phyloP scores from a whole-genome alignment of 352 stramenopile genomes.

The Globisporangium perplexum region DNA sequence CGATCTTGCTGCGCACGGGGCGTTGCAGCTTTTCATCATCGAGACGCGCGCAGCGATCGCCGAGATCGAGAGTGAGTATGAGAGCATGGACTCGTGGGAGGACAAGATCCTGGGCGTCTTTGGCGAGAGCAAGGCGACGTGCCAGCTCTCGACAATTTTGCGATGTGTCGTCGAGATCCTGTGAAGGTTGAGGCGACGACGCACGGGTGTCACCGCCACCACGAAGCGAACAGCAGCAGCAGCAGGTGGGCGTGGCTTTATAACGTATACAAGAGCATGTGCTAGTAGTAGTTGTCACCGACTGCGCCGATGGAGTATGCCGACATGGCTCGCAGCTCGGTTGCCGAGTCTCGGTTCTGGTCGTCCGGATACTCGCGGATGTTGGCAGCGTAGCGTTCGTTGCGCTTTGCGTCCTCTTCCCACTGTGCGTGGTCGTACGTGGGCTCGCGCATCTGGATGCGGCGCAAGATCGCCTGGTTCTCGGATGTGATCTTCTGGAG shows the following conservation, averaged over 20 bases:
- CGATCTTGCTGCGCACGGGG: constrained; percentile 34
- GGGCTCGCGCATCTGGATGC: constrained; percentile 88
- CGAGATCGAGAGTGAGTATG: constrained; percentile 58
- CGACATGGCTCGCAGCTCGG: constrained; percentile 49
- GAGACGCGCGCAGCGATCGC: constrained; percentile 27
- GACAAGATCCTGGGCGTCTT: constrained; percentile 61
- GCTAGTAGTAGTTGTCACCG: constrained; percentile 36
- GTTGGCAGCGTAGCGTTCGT: constrained; percentile 81
- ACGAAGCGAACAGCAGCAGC: not conserved
- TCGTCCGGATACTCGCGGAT: constrained; percentile 82
- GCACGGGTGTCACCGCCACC: not conserved
- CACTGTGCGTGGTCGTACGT: constrained; percentile 89
- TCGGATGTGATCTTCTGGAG: constrained; percentile 84
- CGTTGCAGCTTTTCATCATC: constrained; percentile 41
- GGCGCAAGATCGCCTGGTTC: constrained; percentile 84
- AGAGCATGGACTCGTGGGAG: constrained; percentile 51
- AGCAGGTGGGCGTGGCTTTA: not conserved
- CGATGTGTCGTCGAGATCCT: constrained; percentile 26
- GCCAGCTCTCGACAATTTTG: constrained; percentile 48
- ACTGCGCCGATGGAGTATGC: constrained; percentile 41
- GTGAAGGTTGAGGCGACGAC: not conserved
- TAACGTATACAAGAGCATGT: not conserved
- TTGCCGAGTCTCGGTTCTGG: constrained; percentile 31
- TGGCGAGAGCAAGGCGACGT: constrained; percentile 61
- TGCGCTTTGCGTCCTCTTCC: constrained; percentile 84